phyloP scores from a whole-genome alignment of 2,329 filamentous ascomycete genomes.

The Colletotrichum limetticola region DNA sequence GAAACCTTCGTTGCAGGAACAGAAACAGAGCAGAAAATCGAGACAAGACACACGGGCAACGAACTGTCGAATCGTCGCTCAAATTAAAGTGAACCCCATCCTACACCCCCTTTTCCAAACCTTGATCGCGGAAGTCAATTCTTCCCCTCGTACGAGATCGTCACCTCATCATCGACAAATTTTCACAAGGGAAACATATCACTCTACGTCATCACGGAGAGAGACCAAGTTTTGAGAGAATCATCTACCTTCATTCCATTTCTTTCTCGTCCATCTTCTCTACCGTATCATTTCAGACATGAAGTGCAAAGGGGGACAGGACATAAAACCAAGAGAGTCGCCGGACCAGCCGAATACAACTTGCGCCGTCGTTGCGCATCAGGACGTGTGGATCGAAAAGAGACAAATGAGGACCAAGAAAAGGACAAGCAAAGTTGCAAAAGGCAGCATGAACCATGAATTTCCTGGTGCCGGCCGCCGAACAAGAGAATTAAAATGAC shows the following conservation, averaged over 20 bases:
- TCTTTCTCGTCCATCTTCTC: conserved; percentile 20
- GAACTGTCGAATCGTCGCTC: neutral
- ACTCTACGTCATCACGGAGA: neutral
- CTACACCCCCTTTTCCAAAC: neutral
- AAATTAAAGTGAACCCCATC: neutral
- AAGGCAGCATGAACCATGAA: conserved; percentile 1
- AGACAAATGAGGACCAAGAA: conserved; percentile 2
- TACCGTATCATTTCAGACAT: conserved; percentile 30
- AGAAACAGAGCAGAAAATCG: neutral
- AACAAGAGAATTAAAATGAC: conserved; percentile 23
- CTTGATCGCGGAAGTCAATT: neutral
- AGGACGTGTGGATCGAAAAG: conserved; percentile 9
- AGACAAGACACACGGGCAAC: neutral
- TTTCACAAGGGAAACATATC: neutral
- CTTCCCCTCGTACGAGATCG: neutral
- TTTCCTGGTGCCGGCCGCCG: conserved; percentile 17
- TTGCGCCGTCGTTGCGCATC: conserved; percentile 24
- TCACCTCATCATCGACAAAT: neutral
- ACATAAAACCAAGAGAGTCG: conserved; percentile 28
- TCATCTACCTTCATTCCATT: conserved; percentile 31
- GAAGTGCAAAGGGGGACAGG: conserved; percentile 4
- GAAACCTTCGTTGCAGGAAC: too few species aligned
- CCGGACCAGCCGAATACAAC: conserved; percentile 41
- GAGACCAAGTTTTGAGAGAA: neutral
- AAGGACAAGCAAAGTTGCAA: neutral